Base-by-base conservation (phyloP, 2,329 filamentous ascomycete genomes). In the Fusarium ambrosium region DNA sequence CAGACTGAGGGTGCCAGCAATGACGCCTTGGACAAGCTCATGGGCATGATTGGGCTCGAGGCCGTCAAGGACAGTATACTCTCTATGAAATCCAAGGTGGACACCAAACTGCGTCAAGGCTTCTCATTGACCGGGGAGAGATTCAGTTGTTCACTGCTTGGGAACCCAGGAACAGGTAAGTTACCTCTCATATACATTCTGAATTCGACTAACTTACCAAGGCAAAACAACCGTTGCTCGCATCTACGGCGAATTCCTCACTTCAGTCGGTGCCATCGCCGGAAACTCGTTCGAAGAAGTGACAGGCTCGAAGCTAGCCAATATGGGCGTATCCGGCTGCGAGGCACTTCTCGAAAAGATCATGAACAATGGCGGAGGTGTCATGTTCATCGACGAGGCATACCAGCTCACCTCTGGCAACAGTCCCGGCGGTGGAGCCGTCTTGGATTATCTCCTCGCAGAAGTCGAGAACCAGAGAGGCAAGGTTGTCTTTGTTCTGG, bases 341-440 rank as follows among this genome's bases (percentile, higher is more conserved):
- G 87, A 93, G 76, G 86, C 87, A 14, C 81, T 91, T 0, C 22
- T 85, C 0, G 80, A 85, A 1, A 59, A 77, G 0, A 85, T 95
- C 41, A 78, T 90, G 5, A 84, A 90, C 32, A 73, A 81, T 1
- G 91, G 89, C 0, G 93, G 93, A 0, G 94, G 94, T 0, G 91
- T 91, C 0, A 77, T 94, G 2, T 95, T 96, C 78, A 92, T 96
- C 24, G 94, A 96, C 69, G 93, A 96, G 80, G 93, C 93, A 0
- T 95, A 96, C 77, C 93, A 95, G 72, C 85, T 96, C 0, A 87
- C 90, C 0, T 89, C 89, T 1, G 88, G 88, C 0, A 89, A 89
- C 65, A 92, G 84, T 24, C 76, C 79, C 3, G 89, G 89, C 0
- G 93, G 93, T 0, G 84, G 82, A 0, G 87, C 88, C 0, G 92